These are phyloP conservation scores for Physcia stellaris DNA, from an alignment of 495 filamentous ascomycete genomes.

Conservation along the genomic window DNA sequence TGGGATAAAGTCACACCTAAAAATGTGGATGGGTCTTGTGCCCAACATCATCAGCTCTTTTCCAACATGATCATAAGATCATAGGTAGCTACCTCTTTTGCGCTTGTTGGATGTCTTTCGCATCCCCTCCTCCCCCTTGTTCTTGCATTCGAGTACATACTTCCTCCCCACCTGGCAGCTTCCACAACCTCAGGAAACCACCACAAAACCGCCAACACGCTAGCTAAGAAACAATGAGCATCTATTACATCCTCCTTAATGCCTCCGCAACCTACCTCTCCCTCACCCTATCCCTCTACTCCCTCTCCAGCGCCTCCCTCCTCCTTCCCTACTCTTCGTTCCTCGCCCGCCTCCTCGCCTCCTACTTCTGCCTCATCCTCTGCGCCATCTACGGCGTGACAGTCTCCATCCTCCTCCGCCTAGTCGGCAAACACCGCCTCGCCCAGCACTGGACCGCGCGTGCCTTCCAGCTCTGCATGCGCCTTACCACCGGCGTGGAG, in stretches of 20 bases:
- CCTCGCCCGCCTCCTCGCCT: constrained; percentile 52
- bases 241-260: constrained; percentile 4
- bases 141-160: no score
- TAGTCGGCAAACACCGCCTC: constrained; percentile 55
- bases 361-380: constrained; percentile 43
- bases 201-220: not conserved
- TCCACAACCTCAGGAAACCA: not conserved
- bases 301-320: constrained; percentile 19
- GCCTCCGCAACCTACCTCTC: constrained; percentile 8
- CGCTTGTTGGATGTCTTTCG: no score
- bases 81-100: no score
- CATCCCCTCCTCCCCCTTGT: no score
- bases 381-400: constrained; percentile 68
- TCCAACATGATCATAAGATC: no score
- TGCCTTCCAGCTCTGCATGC: constrained; percentile 73
- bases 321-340: constrained; percentile 35
- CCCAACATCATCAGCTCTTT: no score
- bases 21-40: no score
- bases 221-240: constrained; percentile 3
- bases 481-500: constrained; percentile 56
- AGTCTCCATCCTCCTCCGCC: constrained; percentile 55
- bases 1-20: no score
- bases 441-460: constrained; percentile 78
- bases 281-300: constrained; percentile 9
- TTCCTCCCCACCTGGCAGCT: not conserved